Base-by-base conservation (phyloP, 495 filamentous ascomycete species). In the Penicillium samsonianum region DNA sequence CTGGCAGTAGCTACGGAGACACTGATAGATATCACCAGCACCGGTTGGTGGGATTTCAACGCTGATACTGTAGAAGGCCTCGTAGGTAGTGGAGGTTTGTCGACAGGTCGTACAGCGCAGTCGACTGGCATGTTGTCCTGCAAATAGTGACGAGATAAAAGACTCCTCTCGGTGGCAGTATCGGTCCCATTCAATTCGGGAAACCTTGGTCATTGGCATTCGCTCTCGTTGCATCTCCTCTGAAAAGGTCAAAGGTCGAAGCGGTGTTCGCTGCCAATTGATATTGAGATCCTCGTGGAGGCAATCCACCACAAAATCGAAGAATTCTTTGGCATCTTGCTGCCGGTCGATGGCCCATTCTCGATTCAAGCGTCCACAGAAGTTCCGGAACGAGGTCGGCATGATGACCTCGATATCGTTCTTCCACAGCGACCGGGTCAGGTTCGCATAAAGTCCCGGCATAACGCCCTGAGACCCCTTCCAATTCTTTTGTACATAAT, bases 271-370 rank as follows among this genome's bases (percentile, higher is more conserved):
- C 45, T 84, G 76, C 77, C 83, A 89, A 40, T 83, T 80, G 35
- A 80, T 71, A 60, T 93, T 93, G 25, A 90, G 74, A 65, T 93
- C 90, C 67, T 93, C 89, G 50, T 89, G 87, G 8, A 93, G 70
- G 44, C 78, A 80, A 62, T 89, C 86, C 14, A 91, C 73, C 5
- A 90, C 65, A 65, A 88, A 90, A 60, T 84, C 84, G 59, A 90
- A 84, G 55, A 90, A 92, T 61, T 92, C 90, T 63, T 87, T 87
- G 11, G 89, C 84, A 67, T 93, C 90, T 70, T 93, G 90, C 61
- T 92, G 88, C 45, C 80, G 73, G 53, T 84, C 80, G 43, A 84
- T 81, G 11, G 73, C 77, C 83, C 84, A 87, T 64, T 85, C 78
- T 6, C 73, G 73, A 33, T 82, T 82, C 54, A 86, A 63, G 19